Evolutionary conservation across 2,329 filamentous ascomycete genomes (phyloP).

Genomic region (Xylaria hypoxylon): DNA sequence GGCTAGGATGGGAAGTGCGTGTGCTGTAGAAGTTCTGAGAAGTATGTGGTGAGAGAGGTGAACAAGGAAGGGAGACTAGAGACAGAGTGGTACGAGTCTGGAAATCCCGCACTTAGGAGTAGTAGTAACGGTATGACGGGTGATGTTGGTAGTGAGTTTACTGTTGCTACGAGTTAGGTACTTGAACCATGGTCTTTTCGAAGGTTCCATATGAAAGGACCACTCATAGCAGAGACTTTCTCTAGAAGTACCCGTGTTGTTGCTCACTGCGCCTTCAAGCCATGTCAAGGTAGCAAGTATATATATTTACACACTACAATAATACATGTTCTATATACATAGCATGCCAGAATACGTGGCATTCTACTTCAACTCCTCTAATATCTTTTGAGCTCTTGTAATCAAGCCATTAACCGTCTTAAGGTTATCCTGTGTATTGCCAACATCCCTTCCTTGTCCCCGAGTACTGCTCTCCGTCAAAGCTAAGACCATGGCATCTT

Average conservation of each 20-base stretch:
- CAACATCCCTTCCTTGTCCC: conserved; percentile 40
- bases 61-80: background rate
- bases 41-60: background rate
- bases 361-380: conserved; percentile 60
- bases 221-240: background rate
- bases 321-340: conserved; percentile 34
- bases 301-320: conserved; percentile 17
- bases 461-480: conserved; percentile 52
- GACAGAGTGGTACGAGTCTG: background rate
- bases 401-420: conserved; percentile 59
- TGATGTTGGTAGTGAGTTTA: background rate
- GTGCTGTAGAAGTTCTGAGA: conserved; percentile 1
- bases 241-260: background rate
- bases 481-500: conserved; percentile 63
- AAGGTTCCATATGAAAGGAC: no score
- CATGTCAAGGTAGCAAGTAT: conserved; percentile 10
- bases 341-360: conserved; percentile 21
- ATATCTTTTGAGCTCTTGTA: conserved; percentile 61
- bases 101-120: background rate
- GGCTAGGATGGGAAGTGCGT: background rate
- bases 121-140: background rate
- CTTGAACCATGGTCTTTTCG: no score
- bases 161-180: background rate
- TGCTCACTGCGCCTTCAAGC: background rate
- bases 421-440: conserved; percentile 48